Evolutionary conservation across 2,329 filamentous ascomycete species (phyloP), one percentile per base, ranked within the genome.

Genomic region (Tolypocladium tundrense): DNA sequence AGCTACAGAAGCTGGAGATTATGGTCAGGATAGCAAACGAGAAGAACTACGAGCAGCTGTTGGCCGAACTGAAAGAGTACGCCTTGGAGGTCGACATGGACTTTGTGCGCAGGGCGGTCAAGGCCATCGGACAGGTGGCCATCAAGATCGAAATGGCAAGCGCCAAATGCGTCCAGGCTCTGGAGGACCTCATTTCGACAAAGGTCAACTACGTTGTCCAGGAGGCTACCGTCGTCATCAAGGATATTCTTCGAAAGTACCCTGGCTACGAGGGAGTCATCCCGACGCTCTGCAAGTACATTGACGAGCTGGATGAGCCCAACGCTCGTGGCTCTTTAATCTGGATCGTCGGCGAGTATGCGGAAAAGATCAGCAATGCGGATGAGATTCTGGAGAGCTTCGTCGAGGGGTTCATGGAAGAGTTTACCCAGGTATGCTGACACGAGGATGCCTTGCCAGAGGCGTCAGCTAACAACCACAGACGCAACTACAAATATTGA

Each of bases 191-290:
- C 53, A 97, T 99, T 70, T 89, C 93, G 62, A 96, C 91, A 60
- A 97, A 97, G 76, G 93, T 97, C 73, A 97, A 97, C 77, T 99
- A 99, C 69, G 94, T 99, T 54, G 94, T 99, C 13, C 94, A 99
- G 73, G 94, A 99, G 75, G 93, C 94, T 0, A 87, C 97, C 61
- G 91, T 99, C n/a, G 94, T 99, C 53, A 96, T 97, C 78, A 97
- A 96, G 77, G 94, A 99, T 64, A 97, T 99, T 61, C 88, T 99
- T 76, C 84, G 94, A 64, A 96, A 96, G 73, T 99, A 99, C 67
- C 92, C 93, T 10, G 94, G 94, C 24, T 99, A 97, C 67, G 94
- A 99, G 75, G 94, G 92, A 35, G 96, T 99, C 64, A 99, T 99
- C 66, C 93, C 93, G 3, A 96, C 91, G 0, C 81, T 99, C 16